phyloP scores from a whole-genome alignment of 1,284 basidiomycete genomes.

The Melampsora larici-populina region DNA sequence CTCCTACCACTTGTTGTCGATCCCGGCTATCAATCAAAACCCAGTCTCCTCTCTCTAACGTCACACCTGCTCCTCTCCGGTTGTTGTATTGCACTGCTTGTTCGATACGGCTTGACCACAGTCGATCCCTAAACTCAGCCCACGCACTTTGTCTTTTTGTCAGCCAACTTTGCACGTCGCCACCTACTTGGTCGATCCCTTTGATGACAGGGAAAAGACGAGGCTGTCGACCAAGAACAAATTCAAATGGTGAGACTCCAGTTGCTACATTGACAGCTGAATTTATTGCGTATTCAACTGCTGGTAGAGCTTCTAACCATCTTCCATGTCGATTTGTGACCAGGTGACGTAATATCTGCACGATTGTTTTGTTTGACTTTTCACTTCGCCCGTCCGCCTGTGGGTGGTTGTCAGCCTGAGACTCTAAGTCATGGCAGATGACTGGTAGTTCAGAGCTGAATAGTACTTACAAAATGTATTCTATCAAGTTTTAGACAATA shows the following conservation, averaged over 20 bases:
- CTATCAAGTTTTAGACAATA: too few species aligned
- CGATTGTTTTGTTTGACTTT: too few species aligned
- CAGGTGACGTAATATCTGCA: too few species aligned
- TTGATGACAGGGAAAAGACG: conserved; percentile 42
- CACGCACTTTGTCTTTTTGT: background rate
- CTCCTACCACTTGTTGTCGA: too few species aligned
- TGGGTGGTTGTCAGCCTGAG: too few species aligned
- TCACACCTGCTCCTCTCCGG: background rate
- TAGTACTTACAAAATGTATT: too few species aligned
- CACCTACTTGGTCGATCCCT: too few species aligned
- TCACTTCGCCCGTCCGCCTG: too few species aligned
- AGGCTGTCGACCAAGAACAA: conserved; percentile 43
- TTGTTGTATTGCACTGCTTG: background rate
- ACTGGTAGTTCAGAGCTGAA: too few species aligned
- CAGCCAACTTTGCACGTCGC: background rate
- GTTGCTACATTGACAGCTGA: conserved; percentile 44
- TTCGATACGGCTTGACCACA: background rate
- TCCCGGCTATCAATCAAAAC: background rate
- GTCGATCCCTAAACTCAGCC: background rate
- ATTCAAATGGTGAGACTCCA: conserved; percentile 42
- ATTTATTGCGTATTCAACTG: conserved; percentile 46
- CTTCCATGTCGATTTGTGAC: too few species aligned
- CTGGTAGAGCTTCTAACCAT: too few species aligned
- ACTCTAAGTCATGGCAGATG: too few species aligned
- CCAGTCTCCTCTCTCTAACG: background rate